Evolutionary conservation across 2,329 filamentous ascomycete species (phyloP).

Genomic region (Fusarium musae): DNA sequence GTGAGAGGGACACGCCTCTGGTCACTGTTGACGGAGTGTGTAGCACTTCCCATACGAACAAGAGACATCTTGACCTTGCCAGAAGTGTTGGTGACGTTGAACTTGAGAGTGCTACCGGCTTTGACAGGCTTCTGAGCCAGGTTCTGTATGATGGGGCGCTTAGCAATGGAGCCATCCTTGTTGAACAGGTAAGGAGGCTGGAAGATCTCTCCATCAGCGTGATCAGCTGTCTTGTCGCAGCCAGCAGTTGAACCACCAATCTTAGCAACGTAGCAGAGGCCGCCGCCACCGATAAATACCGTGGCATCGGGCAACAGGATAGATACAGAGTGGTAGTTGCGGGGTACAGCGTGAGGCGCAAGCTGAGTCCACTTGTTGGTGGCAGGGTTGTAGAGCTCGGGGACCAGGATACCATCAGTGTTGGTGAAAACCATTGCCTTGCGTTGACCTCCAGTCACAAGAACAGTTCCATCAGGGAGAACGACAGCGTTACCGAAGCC

Average conservation of each 20-base stretch:
- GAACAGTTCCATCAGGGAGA: conserved; percentile 58
- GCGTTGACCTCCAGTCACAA: conserved; percentile 52
- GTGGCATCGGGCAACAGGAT: conserved; percentile 62
- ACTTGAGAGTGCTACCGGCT: conserved; percentile 36
- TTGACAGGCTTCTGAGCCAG: conserved; percentile 19
- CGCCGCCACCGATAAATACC: conserved; percentile 63
- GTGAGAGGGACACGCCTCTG: conserved; percentile 63
- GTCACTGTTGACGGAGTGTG: conserved; percentile 68
- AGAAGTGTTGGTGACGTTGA: conserved; percentile 34
- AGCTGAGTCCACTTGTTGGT: conserved; percentile 54
- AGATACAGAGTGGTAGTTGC: conserved; percentile 62
- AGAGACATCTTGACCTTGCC: conserved; percentile 52
- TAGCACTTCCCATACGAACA: conserved; percentile 60
- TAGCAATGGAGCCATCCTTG: conserved; percentile 51
- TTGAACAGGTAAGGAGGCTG: conserved; percentile 66
- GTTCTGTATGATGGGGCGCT: conserved; percentile 41
- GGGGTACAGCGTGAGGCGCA: conserved; percentile 52
- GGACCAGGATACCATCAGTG: conserved; percentile 51
- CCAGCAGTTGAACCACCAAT: conserved; percentile 42
- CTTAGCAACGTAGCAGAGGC: conserved; percentile 56
- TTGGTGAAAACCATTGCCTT: conserved; percentile 58
- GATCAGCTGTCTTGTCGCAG: conserved; percentile 54
- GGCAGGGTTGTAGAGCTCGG: conserved; percentile 59
- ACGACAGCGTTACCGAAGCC: conserved; percentile 57
- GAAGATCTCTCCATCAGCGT: conserved; percentile 66